Percentiles rank a stretch among this genome's conserved stretches.
These are phyloP conservation scores for Barnettozyma pratensis DNA, from an alignment of 805 yeast genomes.

Conservation along the genomic window DNA sequence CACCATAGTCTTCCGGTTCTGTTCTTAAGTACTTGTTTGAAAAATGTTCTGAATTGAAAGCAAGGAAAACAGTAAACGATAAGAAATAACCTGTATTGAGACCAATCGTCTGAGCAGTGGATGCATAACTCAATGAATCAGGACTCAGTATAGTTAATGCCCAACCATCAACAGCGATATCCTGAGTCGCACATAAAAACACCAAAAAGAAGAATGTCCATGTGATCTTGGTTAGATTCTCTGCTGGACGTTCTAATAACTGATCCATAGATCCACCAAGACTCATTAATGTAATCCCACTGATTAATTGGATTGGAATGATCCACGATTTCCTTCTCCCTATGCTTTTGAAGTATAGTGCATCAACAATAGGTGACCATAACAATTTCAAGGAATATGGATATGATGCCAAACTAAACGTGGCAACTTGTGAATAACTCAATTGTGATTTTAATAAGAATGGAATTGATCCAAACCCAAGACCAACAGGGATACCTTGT, in stretches of 20 bases:
- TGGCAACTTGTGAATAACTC: conserved; percentile 83
- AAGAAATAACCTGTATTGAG: conserved; percentile 89
- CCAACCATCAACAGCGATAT: conserved; percentile 99
- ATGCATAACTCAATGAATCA: conserved; percentile 80
- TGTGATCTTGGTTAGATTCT: conserved; percentile 55
- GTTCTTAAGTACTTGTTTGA: conserved; percentile 78
- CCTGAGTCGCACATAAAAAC: conserved; percentile 93
- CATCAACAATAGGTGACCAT: conserved; percentile 97
- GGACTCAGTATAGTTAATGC: conserved; percentile 83
- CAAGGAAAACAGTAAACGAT: conserved; percentile 86
- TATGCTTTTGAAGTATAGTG: conserved; percentile 56
- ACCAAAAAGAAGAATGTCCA: conserved; percentile 70
- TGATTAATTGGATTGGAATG: conserved; percentile 82
- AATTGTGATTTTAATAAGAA: conserved; percentile 79
- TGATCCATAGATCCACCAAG: conserved; percentile 57
- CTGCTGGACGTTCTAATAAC: conserved; percentile 43
- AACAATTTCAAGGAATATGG: conserved; percentile 89
- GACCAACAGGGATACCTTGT: conserved; percentile 96
- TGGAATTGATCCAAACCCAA: conserved; percentile 93
- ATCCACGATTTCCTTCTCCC: conserved; percentile 95
- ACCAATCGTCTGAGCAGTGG: conserved; percentile 97
- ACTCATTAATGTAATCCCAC: conserved; percentile 59
- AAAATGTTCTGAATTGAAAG: conserved; percentile 87
- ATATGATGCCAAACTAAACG: conserved; percentile 87
- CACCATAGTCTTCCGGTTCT: conserved; percentile 56